Base-by-base conservation (phyloP, 1,284 basidiomycete species). In the Neonothopanus nambi region DNA sequence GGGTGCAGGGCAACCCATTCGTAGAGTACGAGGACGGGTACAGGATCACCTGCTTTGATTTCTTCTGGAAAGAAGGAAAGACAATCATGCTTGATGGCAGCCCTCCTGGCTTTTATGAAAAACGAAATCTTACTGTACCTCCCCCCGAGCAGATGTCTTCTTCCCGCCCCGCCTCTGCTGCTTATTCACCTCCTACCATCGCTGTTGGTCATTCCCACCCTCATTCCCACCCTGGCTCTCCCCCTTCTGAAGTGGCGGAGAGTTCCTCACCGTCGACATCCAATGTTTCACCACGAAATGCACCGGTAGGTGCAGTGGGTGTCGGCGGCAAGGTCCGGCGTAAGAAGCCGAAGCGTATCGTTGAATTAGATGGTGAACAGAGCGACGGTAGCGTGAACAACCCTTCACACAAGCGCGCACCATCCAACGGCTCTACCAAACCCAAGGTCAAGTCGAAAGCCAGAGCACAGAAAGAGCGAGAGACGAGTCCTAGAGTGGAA, bases 11-110 rank as follows among this genome's bases (percentile, higher is more conserved):
- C 2, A 97, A 97, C 63, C 89, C 89, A 0, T 81, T 95, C 55
- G 74, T 79, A 26, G 84, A 89, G 61, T 69, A 79, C 49, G 86
- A 91, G 63, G 85, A 88, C 54, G 80, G 81, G 50, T 91, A 89
- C 65, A 79, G 95, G 12, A 71, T 90, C 24, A 77, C 82, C 15
- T 89, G 92, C 64, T 95, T 95, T 61, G 84, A 89, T 57, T 79
- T 82, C 60, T 97, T 97, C 68, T 85, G 80, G 67, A 86, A 82
- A 63, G 94, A 96, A 70, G 85, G 87, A 28, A 89, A 86, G 64
- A 73, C 70, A 3, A 78, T 95, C 35, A 67, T 74, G 18, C 67
- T 98, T 35, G 95, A 98, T 66, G 93, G 91, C 18, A 75, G 80
- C 9, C 71, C 73, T 5, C 85, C 91, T 5, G 82, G 84, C 6